These are phyloP conservation scores for Colletotrichum navitas DNA, from an alignment of 2,329 filamentous ascomycete genomes.

Conservation along the genomic window DNA sequence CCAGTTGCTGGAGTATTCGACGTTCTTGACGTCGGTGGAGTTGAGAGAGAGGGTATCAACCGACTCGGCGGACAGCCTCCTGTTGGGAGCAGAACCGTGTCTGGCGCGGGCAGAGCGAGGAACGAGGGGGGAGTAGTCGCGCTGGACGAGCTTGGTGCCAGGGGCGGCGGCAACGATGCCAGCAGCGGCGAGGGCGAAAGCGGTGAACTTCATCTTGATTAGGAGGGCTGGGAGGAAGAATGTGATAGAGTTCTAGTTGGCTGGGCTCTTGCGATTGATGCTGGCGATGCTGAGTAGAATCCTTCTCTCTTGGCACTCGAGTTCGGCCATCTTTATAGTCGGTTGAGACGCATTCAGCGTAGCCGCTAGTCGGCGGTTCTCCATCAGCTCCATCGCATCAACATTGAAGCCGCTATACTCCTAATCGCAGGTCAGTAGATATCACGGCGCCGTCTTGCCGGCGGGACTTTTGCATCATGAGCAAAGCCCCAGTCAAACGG, in stretches of 20 bases:
- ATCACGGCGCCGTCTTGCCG: constrained; percentile 29
- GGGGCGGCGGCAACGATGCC: constrained; percentile 42
- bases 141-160: constrained; percentile 29
- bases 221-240: too few relatives aligned
- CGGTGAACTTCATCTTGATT: constrained; percentile 38
- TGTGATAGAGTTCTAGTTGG: not conserved
- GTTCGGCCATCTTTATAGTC: constrained; percentile 12
- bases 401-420: constrained; percentile 22
- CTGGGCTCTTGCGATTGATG: constrained; percentile 17
- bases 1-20: constrained; percentile 48
- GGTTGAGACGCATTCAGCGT: not conserved
- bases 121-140: constrained; percentile 28
- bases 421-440: constrained; percentile 32
- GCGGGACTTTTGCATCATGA: not conserved
- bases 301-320: not conserved
- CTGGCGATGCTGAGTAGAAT: constrained; percentile 8
- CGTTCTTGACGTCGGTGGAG: constrained; percentile 26
- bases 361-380: not conserved
- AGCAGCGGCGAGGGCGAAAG: constrained; percentile 39
- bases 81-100: constrained; percentile 42
- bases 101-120: constrained; percentile 14
- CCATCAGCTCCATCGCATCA: not conserved
- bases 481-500: not conserved
- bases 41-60: constrained; percentile 19
- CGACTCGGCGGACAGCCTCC: constrained; percentile 28